Evolutionary conservation across 2,329 filamentous ascomycete species (phyloP), one percentile per base, ranked within the genome.

Genomic region (Exophiala xenobiotica): DNA sequence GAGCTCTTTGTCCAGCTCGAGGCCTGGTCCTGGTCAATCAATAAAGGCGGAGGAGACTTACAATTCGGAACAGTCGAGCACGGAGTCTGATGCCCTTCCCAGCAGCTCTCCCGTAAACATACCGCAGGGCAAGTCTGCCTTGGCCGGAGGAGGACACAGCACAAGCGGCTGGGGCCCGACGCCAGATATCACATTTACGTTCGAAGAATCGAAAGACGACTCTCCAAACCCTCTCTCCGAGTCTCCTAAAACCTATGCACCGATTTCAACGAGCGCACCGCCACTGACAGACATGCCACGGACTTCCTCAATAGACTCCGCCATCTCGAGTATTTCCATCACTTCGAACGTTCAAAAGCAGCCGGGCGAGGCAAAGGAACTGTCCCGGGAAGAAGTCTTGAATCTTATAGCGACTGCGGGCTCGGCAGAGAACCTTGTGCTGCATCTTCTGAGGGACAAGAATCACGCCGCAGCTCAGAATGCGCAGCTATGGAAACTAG

Each of bases 251-350:
- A 54, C 51, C 11, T 54, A 49, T 48, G 39, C 39, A 7, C 31
- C 54, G 41, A 40, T 29, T 19, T 40, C 29, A 12, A 26, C 41
- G 4, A 49, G 44, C 45, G 41, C n/a, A 23, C 47, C 23, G 33
- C 48, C 24, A n/a, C 42, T 33, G 35, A 47, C 37, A 20, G 53
- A 18, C 42, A 71, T 76, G 61, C 82, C 85, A 49, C 83, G 91
- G 63, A 95, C 87, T 49, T 87, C 88, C 3, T 96, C 92, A 8
- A 92, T 96, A 64, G 92, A 97, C 68, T 96, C 91, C 8, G 87
- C 88, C n/a, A 86, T 95, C 40, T 96, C 92, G 2, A 81, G 82
- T 7, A 78, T 88, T 42, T 89, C 88, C 35, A 51, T 51, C 23
- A 77, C 75, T 7, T 79, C 81, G 47, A 76, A 81, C 49, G 75